A percentile compares a stretch with the other conserved stretches of the same genome.
phyloP scores from a whole-genome alignment of 2,329 filamentous ascomycete species.

The Whalleya microplaca region DNA sequence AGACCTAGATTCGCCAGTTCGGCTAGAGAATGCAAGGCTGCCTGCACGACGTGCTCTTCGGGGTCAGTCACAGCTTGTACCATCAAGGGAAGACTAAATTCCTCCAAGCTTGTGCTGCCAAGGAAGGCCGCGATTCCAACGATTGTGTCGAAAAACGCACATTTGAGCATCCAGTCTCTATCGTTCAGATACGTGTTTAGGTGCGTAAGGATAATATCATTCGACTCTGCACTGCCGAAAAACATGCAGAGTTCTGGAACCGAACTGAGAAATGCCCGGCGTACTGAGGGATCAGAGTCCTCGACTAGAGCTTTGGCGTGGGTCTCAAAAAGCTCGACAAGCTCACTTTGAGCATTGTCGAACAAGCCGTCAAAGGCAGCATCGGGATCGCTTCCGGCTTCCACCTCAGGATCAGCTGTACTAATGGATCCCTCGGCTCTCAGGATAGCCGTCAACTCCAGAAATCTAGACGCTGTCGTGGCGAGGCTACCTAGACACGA shows the following conservation, averaged over 20 bases:
- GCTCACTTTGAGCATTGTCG: slow-evolving; percentile 81
- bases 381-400: slow-evolving; percentile 69
- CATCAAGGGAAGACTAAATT: slow-evolving; percentile 95
- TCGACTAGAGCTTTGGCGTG: slow-evolving; percentile 91
- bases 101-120: slow-evolving; percentile 85
- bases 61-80: slow-evolving; percentile 90
- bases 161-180: slow-evolving; percentile 93
- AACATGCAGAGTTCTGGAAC: slow-evolving; percentile 93
- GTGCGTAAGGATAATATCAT: slow-evolving; percentile 95
- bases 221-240: slow-evolving; percentile 88
- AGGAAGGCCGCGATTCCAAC: slow-evolving; percentile 91
- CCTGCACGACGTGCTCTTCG: slow-evolving; percentile 93
- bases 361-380: slow-evolving; percentile 81
- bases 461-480: slow-evolving; percentile 79
- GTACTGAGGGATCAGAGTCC: slow-evolving; percentile 82
- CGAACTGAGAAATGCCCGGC: slow-evolving; percentile 87
- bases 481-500: slow-evolving; percentile 89
- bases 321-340: slow-evolving; percentile 81
- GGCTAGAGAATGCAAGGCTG: slow-evolving; percentile 83
- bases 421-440: slow-evolving; percentile 81
- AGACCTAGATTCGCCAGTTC: slow-evolving; percentile 87
- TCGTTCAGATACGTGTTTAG: slow-evolving; percentile 97
- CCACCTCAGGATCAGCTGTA: slow-evolving; percentile 76
- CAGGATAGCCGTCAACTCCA: slow-evolving; percentile 89
- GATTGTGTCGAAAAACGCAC: slow-evolving; percentile 93